Evolutionary conservation across 1,284 basidiomycete genomes (phyloP), one percentile per base, ranked within the genome.

Genomic region (Mycena sp.): DNA sequence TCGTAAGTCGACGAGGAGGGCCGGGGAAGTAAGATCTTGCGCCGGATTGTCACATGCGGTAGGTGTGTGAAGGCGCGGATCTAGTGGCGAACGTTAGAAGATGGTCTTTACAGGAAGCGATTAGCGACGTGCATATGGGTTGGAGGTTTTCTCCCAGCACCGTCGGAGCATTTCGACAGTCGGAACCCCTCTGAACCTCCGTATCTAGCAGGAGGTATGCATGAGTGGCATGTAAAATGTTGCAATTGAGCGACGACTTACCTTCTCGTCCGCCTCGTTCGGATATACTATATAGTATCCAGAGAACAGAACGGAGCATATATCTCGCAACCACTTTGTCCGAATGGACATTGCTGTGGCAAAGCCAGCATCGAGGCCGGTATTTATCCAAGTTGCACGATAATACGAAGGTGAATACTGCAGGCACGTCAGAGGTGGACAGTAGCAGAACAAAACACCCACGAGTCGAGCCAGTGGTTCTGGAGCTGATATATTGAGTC

Each of bases 101-200:
- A 52, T 29, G 19, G 28, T 32, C 4, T 11, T 41, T 10, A 45
- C 46, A 35, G 38, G 93, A 46, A 30, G 28, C 30, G 57, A 67
- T 66, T 17, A 60, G n/a, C 17, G 25, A 73, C 85, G 67, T 71
- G 93, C 93, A 80, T 95, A 94, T 63, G 96, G 96, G 78, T 99
- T 98, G 10, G 85, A 86, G 0, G 95, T 94, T 83, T 99, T 99
- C 77, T 98, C 95, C 97, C 97, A 99, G 9, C 95, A 98, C 11
- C 86, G 84, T 10, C 97, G 87, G 40, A 99, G 86, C 92, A 99
- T 96, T 77, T 99, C 96, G 28, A 99, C 90, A 0, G 96, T 98
- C 60, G 95, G 96, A 1, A 97, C 88, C 25, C 96, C 95, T 69
- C 97, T 85, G 74, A 93, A 98, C 65, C 90, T 87, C 62, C 96